Evolutionary conservation across 169 alveolate species (phyloP), one percentile per base, ranked within the genome.

Genomic region (Plasmodium yoelii): DNA sequence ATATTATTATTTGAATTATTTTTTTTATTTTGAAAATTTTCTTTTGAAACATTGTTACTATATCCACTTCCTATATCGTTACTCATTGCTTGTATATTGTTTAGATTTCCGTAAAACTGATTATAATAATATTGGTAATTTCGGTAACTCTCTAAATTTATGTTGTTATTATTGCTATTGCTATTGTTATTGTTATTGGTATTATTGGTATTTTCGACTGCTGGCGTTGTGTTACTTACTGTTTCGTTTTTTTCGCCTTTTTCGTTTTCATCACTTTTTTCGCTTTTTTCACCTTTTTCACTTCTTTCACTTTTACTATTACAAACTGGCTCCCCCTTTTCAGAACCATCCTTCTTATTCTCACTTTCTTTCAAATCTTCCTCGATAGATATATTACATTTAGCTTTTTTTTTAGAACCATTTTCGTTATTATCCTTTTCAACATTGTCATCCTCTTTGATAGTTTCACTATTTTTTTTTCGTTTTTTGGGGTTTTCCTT

Each of bases 51-150:
- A 49, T 49, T 47, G 9, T 5, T 49, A 39, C 8, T 69, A 47
- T 18, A 8, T 1, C 19, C 59, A 13, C 18, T 51, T 51, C 19
- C 19, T 3, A 51, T 12, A 15, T 51, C 59, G 7, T 0, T 51
- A 15, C 19, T 6, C n/a, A 15, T 15, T 15, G 55, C 8, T n/a
- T 5, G 13, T 13, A 15, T 0, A 10, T 49, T 49, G 2, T 1
- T 46, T 4, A 69, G 19, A 22, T 24, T 49, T 0, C 26, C 19
- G 22, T 69, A 69, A 26, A 49, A 69, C 49, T 69, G 80, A 49
- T 26, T 49, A 26, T 69, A 69, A 28, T 69, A 69, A 15, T 69
- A 69, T 15, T 60, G 80, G 4, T 69, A 69, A 22, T 51, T 51
- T 63, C 19, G 9, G 10, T 69, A 49, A 10, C 12, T 49, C n/a